A percentile compares a stretch with the other conserved stretches of the same genome.
These are phyloP conservation scores for Pelagophyceae sp. DNA, from an alignment of 352 stramenopile genomes.

Conservation along the genomic window DNA sequence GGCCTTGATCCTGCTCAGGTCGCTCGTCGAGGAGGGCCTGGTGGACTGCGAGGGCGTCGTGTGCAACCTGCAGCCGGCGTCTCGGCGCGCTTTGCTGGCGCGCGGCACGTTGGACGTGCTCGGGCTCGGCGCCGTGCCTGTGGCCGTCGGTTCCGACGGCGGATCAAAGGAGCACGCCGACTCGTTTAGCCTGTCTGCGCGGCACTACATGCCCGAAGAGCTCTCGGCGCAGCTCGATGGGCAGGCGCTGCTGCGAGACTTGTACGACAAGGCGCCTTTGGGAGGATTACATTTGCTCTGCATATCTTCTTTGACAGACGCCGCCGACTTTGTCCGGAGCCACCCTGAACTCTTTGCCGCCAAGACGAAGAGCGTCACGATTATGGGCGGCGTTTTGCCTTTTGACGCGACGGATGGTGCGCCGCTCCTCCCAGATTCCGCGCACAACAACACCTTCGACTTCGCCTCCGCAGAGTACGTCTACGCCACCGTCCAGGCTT, in stretches of 20 bases:
- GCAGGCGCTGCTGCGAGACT: constrained; percentile 30
- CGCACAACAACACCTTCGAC: constrained; percentile 43
- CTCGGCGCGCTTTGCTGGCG: constrained; percentile 32
- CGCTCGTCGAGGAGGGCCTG: constrained; percentile 30
- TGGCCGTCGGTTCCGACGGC: constrained; percentile 39
- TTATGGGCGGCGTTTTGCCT: constrained; percentile 9
- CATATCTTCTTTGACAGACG: constrained; percentile 37
- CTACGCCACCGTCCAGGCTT: constrained; percentile 32
- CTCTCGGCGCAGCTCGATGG: constrained; percentile 34
- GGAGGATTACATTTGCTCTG: constrained; percentile 23
- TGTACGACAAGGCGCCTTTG: constrained; percentile 33
- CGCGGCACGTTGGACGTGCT: constrained; percentile 37
- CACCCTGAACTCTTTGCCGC: constrained; percentile 36
- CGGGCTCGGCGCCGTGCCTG: constrained; percentile 34
- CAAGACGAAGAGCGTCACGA: constrained; percentile 31
- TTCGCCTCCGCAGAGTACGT: constrained; percentile 28
- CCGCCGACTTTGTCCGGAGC: constrained; percentile 33
- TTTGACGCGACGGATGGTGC: not conserved
- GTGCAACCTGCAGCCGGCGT: constrained; percentile 34
- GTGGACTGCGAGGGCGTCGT: constrained; percentile 30
- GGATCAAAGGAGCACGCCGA: constrained; percentile 26
- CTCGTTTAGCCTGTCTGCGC: constrained; percentile 33
- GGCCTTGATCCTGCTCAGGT: constrained; percentile 39
- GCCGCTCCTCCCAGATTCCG: constrained; percentile 31
- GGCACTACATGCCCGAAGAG: constrained; percentile 34